Conservation (phyloP, 208 protist genomes). For the Wallacemonas sp. region DNA sequence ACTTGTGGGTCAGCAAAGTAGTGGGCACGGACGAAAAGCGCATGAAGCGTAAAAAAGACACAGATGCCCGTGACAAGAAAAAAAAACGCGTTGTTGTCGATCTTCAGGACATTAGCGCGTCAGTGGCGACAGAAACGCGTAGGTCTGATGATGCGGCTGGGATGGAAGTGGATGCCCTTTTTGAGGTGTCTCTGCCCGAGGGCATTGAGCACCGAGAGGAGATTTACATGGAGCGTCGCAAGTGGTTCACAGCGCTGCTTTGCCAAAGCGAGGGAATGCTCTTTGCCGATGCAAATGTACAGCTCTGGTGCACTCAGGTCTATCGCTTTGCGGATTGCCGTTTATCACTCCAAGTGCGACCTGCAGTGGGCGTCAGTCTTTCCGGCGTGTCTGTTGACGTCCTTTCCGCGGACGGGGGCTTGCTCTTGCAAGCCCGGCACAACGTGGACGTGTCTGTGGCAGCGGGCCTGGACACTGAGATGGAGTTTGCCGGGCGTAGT, state of each 20-base stretch:
- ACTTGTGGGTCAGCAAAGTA: slow-evolving; percentile 47
- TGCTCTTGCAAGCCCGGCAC: slow-evolving; percentile 62
- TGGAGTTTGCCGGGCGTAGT: slow-evolving; percentile 74
- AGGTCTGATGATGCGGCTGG: slow-evolving; percentile 4
- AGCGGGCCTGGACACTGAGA: slow-evolving; percentile 9
- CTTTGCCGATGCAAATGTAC: slow-evolving; percentile 45
- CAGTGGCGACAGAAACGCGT: background rate
- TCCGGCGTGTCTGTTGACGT: slow-evolving; percentile 40
- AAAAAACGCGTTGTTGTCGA: background rate
- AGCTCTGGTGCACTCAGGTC: slow-evolving; percentile 53
- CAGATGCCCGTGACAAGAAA: slow-evolving; percentile 3
- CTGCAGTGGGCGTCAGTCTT: slow-evolving; percentile 27
- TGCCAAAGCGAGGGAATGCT: slow-evolving; percentile 25
- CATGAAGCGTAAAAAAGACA: background rate
- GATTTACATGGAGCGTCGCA: slow-evolving; percentile 32
- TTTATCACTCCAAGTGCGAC: slow-evolving; percentile 33
- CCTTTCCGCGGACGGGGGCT: slow-evolving; percentile 40
- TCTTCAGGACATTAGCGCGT: slow-evolving; percentile 10
- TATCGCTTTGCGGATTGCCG: slow-evolving; percentile 53
- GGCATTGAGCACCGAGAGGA: slow-evolving; percentile 35
- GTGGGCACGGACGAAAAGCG: slow-evolving; percentile 13
- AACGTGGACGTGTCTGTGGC: slow-evolving; percentile 22
- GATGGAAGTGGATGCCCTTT: slow-evolving; percentile 30
- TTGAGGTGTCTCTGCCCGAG: slow-evolving; percentile 21
- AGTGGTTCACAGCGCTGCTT: slow-evolving; percentile 35